Conservation (phyloP, 169 alveolate genomes). For the Cryptosporidium canis region DNA sequence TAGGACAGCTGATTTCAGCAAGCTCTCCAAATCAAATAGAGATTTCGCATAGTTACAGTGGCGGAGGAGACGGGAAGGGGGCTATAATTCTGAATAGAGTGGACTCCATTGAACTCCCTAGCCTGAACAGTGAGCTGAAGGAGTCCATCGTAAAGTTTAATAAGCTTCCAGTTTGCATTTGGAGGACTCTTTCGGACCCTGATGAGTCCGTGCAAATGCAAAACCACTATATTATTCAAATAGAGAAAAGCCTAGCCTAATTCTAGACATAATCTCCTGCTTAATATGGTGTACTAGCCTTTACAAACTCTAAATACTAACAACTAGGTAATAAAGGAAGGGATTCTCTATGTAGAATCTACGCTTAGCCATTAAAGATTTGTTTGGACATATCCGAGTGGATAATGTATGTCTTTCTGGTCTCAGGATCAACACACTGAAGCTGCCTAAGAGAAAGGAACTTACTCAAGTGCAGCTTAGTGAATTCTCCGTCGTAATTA, state of each 20-base stretch:
- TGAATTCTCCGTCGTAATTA: background rate
- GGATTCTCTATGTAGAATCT: no score
- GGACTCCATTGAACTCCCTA: slow-evolving; percentile 1
- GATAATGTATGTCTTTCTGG: slow-evolving; percentile 36
- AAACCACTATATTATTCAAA: slow-evolving; percentile 35
- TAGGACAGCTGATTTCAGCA: background rate
- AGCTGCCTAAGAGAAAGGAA: slow-evolving; percentile 31
- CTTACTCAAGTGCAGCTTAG: slow-evolving; percentile 41
- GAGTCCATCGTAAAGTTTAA: background rate
- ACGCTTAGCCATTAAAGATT: slow-evolving; percentile 24
- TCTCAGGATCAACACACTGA: slow-evolving; percentile 60
- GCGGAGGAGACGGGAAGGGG: background rate
- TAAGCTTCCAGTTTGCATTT: slow-evolving; percentile 16
- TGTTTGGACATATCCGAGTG: slow-evolving; percentile 38
- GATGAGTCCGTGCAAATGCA: background rate
- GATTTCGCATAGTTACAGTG: background rate
- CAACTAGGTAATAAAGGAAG: background rate
- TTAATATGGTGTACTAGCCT: background rate
- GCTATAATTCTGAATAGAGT: slow-evolving; percentile 2
- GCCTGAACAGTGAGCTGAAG: background rate
- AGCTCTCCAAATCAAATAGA: slow-evolving; percentile 32
- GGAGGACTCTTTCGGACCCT: slow-evolving; percentile 4
- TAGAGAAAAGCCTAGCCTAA: background rate
- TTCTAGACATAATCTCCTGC: background rate
- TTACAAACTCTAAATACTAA: background rate